Percentiles rank a stretch among this genome's conserved stretches.
Evolutionary conservation across 2,329 filamentous ascomycete species (phyloP).

Genomic region (Monosporascus sp.): DNA sequence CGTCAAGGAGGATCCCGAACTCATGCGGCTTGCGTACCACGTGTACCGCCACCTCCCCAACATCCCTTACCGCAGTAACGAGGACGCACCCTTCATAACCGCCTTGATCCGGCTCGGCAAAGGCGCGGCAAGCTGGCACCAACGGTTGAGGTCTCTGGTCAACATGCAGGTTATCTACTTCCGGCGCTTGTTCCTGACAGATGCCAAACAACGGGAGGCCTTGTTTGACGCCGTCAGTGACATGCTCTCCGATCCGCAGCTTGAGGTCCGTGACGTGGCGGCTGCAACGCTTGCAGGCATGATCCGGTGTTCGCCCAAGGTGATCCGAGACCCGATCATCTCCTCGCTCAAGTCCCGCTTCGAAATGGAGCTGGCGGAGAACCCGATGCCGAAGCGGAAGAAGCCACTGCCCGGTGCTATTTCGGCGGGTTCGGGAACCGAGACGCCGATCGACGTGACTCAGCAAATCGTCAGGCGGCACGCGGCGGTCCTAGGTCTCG

Average conservation of each 20-base stretch:
- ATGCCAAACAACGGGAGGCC: constrained; percentile 64
- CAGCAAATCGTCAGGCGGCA: constrained; percentile 78
- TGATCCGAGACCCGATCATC: constrained; percentile 74
- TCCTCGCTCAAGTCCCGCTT: constrained; percentile 72
- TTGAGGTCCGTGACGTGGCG: constrained; percentile 92
- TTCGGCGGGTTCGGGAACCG: constrained; percentile 44
- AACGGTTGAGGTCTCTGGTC: constrained; percentile 87
- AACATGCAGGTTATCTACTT: constrained; percentile 99
- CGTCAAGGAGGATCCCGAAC: constrained; percentile 94
- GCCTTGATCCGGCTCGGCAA: constrained; percentile 84
- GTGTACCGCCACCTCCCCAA: constrained; percentile 96
- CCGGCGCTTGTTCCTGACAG: constrained; percentile 85
- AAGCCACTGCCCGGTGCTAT: constrained; percentile 24
- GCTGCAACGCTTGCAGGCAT: constrained; percentile 90
- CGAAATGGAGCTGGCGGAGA: constrained; percentile 68
- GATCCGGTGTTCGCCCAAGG: constrained; percentile 88
- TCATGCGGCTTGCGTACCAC: constrained; percentile 90
- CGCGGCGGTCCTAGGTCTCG: constrained; percentile 85
- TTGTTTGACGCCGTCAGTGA: constrained; percentile 90
- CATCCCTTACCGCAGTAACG: constrained; percentile 81
- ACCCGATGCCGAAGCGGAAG: constrained; percentile 78
- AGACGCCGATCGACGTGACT: constrained; percentile 65
- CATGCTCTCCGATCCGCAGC: constrained; percentile 87
- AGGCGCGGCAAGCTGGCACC: constrained; percentile 84
- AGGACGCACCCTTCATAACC: constrained; percentile 78